phyloP scores from a whole-genome alignment of 176 grass and related monocot species.

The Thinopyrum elongatum region DNA sequence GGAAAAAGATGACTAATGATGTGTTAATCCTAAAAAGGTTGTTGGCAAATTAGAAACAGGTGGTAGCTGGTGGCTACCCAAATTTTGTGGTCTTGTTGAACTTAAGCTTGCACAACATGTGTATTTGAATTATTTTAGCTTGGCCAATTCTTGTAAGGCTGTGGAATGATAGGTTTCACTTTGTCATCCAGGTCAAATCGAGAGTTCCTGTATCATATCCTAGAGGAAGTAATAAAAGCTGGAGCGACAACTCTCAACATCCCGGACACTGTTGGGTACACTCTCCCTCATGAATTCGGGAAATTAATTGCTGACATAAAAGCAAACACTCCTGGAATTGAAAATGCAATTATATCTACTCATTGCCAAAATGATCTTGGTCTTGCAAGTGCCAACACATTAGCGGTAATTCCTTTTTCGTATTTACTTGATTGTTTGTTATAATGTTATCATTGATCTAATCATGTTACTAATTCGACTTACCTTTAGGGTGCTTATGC shows the following conservation, averaged over 20 bases:
- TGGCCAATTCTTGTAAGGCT: background rate
- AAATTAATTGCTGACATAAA: constrained; percentile 87
- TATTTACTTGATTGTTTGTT: constrained; percentile 12
- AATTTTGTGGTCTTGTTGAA: background rate
- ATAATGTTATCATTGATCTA: constrained; percentile 3
- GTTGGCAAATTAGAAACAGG: background rate
- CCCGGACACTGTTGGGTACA: constrained; percentile 94
- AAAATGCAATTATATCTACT: constrained; percentile 91
- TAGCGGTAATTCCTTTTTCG: constrained; percentile 59
- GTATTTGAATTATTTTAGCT: background rate
- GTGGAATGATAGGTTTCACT: constrained; percentile 7
- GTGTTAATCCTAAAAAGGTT: background rate
- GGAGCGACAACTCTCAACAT: constrained; percentile 97
- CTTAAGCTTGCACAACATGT: background rate
- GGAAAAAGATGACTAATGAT: background rate
- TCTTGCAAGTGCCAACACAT: constrained; percentile 89
- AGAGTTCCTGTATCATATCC: constrained; percentile 86
- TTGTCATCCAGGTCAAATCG: constrained; percentile 63
- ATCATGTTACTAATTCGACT: constrained; percentile 47
- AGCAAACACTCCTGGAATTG: constrained; percentile 84
- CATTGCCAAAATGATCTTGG: constrained; percentile 99
- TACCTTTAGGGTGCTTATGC: constrained; percentile 76
- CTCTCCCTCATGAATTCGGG: constrained; percentile 78
- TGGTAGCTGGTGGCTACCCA: background rate
- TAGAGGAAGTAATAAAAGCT: constrained; percentile 94